Evolutionary conservation across 345 rosid genomes (phyloP), one percentile per base, ranked within the genome.

Genomic region (Sisymbrium altissimum): DNA sequence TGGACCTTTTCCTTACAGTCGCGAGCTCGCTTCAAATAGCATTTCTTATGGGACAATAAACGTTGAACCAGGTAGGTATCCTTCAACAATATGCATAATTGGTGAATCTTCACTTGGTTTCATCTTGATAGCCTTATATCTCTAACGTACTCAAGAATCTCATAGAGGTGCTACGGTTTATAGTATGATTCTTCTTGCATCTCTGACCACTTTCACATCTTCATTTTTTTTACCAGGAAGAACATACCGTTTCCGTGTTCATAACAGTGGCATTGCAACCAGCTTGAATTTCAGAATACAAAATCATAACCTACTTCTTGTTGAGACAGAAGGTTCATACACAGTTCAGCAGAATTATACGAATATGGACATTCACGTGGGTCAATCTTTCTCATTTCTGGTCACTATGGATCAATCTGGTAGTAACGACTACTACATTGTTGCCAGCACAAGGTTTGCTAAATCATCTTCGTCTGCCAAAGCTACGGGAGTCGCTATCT

Each of bases 271-370:
- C 40, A 83, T 86, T 68, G 85, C 96, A 59, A 91, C 97, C 61
- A 89, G 88, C 81, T 86, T 93, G 83, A 91, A 91, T 76, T 93
- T 93, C 71, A 84, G 98, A 78, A 91, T 93, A 64, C 96, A 91
- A 82, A 88, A 82, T 64, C 98, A 91, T 70, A 91, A 88, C 78
- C 81, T 93, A 41, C 86, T 89, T 76, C 97, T 93, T 18, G 96
- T 89, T 41, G 96, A 93, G 88, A 88, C 97, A 6, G 98, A 93
- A 84, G 97, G 98, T 56, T 91, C 98, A 38, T 93, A 93, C 78
- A 91, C 96, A 79, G 80, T 85, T 78, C 96, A 93, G 81, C 94
- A 89, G 66, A 89, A 84, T 58, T 91, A 91, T 45, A 76, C 81
- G 5, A 84, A 89, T 70, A 87, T 93, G 94, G 98, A 93, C 77